Base-by-base conservation (phyloP, 148 eudicot genomes). In the Nepenthes mirabilis region DNA sequence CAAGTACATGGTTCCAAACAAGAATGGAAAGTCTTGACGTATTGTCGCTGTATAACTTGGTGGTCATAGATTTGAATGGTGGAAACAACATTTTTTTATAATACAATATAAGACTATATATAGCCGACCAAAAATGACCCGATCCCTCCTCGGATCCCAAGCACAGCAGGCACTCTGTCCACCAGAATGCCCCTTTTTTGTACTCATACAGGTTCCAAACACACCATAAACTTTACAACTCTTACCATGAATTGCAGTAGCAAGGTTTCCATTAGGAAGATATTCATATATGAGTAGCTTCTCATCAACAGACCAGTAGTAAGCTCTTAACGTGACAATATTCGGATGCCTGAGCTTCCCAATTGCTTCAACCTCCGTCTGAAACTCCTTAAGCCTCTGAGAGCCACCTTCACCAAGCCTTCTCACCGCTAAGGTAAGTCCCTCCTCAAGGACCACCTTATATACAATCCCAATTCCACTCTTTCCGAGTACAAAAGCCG, bases 381-480 rank as follows among this genome's bases (percentile, higher is more conserved):
- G 91, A 65, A 93, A 93, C 67, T 93, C 99, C 73, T 86, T 93
- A 58, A 89, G 82, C 70, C 99, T 73, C 66, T 93, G 99, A 1
- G 97, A 86, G 63, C 96, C 99, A 2, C 99, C 99, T 81, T 93
- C 99, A 5, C 99, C 99, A 48, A 93, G 71, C 72, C 99, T 77
- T 68, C 99, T 89, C 36, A 93, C 99, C 23, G 99, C 97, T 66
- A 93, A 77, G 10, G 79, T 82, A 56, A 77, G 68, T 58, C 97
- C 99, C 63, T 84, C 99, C 64, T 93, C 99, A 47, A 93, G 95
- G 70, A 93, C 97, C 55, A 93, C 99, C 59, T 84, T 93, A 67
- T 93, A 93, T 56, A 93, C 99, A 76, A 93, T 93, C 52, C 99
- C 99, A 60, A 89, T 93, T 52, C 90, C 99, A 68, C 99, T 93